Evolutionary conservation across 2,329 filamentous ascomycete species (phyloP).

Genomic region (Diaporthe capsici): DNA sequence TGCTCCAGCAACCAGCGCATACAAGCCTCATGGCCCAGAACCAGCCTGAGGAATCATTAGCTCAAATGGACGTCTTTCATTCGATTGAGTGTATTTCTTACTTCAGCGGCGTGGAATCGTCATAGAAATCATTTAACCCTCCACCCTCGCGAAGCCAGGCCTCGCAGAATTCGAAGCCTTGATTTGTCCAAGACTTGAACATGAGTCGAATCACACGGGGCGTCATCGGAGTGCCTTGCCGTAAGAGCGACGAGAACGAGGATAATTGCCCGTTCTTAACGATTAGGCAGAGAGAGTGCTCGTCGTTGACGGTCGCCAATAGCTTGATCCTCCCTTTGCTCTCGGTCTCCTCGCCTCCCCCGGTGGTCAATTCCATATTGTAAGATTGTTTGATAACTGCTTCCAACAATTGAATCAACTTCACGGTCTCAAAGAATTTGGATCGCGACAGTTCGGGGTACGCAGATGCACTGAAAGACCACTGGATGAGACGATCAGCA

Average conservation of each 20-base stretch:
- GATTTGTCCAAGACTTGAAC: neutral
- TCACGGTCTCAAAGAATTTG: neutral
- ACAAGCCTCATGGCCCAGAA: neutral
- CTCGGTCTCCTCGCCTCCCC: neutral
- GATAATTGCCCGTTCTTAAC: neutral
- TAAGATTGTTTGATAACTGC: neutral
- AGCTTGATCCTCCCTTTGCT: neutral
- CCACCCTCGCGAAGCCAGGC: neutral
- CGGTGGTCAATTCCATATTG: neutral
- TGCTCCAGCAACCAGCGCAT: constrained; percentile 2
- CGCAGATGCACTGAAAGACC: neutral
- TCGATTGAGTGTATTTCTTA: neutral
- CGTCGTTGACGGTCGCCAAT: neutral
- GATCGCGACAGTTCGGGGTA: neutral
- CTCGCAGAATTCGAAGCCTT: neutral
- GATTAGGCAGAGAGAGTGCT: neutral
- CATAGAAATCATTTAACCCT: neutral
- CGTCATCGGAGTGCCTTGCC: neutral
- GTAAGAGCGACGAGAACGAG: neutral
- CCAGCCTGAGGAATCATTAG: constrained; percentile 2
- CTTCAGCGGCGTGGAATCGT: neutral
- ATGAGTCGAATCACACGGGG: neutral
- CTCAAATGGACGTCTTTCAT: neutral
- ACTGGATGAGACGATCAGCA: neutral
- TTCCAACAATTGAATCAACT: neutral